phyloP scores from a whole-genome alignment of 2,329 filamentous ascomycete genomes.

The Trichoderma aggressivum region DNA sequence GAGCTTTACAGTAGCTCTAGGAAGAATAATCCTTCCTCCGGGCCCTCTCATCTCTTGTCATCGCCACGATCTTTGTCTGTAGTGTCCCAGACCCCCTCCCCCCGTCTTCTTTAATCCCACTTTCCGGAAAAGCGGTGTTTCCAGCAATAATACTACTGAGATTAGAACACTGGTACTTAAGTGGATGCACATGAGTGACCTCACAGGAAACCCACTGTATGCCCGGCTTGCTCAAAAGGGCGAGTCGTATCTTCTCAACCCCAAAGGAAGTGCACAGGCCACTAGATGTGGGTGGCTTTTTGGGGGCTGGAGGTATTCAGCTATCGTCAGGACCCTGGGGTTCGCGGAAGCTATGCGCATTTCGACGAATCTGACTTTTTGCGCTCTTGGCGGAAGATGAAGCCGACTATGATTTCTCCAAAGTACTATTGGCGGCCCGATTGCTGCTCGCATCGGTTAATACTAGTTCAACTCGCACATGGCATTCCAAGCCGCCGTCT shows the following conservation, averaged over 20 bases:
- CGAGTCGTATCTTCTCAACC: conserved; percentile 66
- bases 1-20: too few relatives aligned
- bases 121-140: conserved; percentile 45
- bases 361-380: conserved; percentile 26
- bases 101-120: conserved; percentile 57
- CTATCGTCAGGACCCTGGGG: too few relatives aligned
- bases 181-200: conserved; percentile 76
- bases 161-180: conserved; percentile 77
- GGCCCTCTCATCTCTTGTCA: too few relatives aligned
- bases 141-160: conserved; percentile 69
- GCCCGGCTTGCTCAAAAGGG: conserved; percentile 62
- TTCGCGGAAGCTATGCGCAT: too few relatives aligned
- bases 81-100: conserved; percentile 75
- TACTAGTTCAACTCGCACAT: neutral
- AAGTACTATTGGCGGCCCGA: neutral
- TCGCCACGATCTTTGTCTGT: too few relatives aligned
- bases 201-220: conserved; percentile 67
- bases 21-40: too few relatives aligned
- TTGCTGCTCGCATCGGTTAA: neutral
- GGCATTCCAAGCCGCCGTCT: neutral
- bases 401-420: conserved; percentile 11
- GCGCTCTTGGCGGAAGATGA: conserved; percentile 16
- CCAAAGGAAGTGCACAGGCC: conserved; percentile 59
- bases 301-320: too few relatives aligned
- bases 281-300: too few relatives aligned